Evolutionary conservation across 129 eudicot genomes (phyloP).

Genomic region (Arctium minus): DNA sequence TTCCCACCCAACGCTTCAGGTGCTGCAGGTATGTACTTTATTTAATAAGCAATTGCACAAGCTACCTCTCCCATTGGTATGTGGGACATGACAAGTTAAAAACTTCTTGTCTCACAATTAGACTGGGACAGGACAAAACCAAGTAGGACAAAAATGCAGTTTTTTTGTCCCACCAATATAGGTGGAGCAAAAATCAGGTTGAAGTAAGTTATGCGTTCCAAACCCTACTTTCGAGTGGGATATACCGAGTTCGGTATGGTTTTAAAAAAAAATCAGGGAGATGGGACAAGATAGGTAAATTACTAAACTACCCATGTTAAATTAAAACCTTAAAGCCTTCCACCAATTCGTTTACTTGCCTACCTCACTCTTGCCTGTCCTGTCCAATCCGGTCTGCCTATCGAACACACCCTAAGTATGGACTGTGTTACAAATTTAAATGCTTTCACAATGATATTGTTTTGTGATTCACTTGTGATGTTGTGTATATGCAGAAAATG

Average conservation of each 20-base stretch:
- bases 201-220: too few species aligned
- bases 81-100: background rate
- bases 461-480: background rate
- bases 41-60: background rate
- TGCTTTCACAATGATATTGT: background rate
- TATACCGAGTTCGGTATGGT: too few species aligned
- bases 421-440: background rate
- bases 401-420: background rate
- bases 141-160: too few species aligned
- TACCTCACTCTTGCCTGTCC: background rate
- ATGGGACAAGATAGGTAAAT: background rate
- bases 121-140: too few species aligned
- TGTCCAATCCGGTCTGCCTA: background rate
- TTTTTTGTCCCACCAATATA: too few species aligned
- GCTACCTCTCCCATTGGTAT: background rate
- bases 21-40: constrained; percentile 41
- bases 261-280: too few species aligned
- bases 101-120: too few species aligned
- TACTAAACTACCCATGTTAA: background rate
- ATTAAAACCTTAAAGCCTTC: background rate
- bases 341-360: background rate
- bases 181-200: too few species aligned
- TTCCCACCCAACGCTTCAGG: constrained; percentile 23
- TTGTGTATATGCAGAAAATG: constrained; percentile 8
- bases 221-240: too few species aligned